A percentile compares a stretch with the other conserved stretches of the same genome.
Conservation (phyloP, 1,139 yeast species). For the Kodamaea fungicola region DNA sequence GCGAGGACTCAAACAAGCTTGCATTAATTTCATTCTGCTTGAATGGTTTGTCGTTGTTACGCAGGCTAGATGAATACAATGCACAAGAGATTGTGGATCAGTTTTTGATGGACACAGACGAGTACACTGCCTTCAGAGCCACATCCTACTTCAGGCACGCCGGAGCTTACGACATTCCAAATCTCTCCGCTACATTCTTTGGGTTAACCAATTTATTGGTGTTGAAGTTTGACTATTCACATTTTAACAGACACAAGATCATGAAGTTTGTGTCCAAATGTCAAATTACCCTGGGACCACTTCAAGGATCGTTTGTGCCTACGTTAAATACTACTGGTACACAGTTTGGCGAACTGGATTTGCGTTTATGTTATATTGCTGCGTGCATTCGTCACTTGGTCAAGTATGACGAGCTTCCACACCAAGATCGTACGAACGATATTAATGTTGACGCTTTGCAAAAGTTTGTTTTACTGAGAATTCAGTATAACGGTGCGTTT, state of each 20-base stretch:
- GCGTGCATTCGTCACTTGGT: constrained; percentile 56
- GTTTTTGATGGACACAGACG: constrained; percentile 36
- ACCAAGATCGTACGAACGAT: constrained; percentile 25
- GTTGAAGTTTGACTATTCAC: constrained; percentile 38
- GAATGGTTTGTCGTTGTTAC: constrained; percentile 56
- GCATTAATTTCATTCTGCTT: constrained; percentile 66
- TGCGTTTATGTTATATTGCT: constrained; percentile 76
- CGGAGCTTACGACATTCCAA: constrained; percentile 63
- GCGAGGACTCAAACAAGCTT: constrained; percentile 64
- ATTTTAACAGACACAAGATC: constrained; percentile 41
- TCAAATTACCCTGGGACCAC: constrained; percentile 56
- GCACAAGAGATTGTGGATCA: constrained; percentile 48
- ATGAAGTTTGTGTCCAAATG: constrained; percentile 51
- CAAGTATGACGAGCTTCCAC: constrained; percentile 32
- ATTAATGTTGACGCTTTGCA: constrained; percentile 40
- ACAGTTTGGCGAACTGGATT: constrained; percentile 61
- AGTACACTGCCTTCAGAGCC: constrained; percentile 22
- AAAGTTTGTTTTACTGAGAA: constrained; percentile 39
- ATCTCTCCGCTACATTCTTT: constrained; percentile 66
- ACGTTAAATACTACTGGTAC: constrained; percentile 10
- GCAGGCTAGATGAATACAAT: constrained; percentile 32
- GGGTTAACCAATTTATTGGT: constrained; percentile 51
- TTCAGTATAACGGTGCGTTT: constrained; percentile 66
- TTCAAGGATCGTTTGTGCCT: constrained; percentile 44
- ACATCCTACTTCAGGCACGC: constrained; percentile 32